A percentile compares a stretch with the other conserved stretches of the same genome.
Conservation (phyloP, 2,329 filamentous ascomycete species). For the Epichloe festucae region DNA sequence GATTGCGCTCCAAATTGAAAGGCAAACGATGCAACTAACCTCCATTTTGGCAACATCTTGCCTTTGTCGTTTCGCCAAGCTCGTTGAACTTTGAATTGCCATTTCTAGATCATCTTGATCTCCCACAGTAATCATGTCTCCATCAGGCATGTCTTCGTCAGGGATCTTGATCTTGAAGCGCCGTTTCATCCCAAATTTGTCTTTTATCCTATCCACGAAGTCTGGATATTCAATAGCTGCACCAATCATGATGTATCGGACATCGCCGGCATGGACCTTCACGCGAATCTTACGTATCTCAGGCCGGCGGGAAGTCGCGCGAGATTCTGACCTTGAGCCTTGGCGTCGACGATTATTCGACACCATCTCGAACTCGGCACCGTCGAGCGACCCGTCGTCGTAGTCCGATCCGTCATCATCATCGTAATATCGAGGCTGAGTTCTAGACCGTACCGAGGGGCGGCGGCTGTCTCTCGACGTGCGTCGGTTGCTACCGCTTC, state of each 20-base stretch:
- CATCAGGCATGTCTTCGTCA: constrained; percentile 62
- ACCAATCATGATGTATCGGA: constrained; percentile 80
- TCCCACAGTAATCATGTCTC: constrained; percentile 93
- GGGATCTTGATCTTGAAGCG: constrained; percentile 81
- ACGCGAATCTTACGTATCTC: constrained; percentile 71
- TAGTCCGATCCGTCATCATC: constrained; percentile 70
- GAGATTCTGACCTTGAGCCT: constrained; percentile 34
- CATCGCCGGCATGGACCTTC: constrained; percentile 87
- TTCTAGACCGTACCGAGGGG: constrained; percentile 17
- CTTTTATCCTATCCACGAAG: constrained; percentile 64
- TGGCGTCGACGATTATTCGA: constrained; percentile 35
- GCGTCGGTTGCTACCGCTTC: constrained; percentile 25
- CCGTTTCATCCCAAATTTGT: constrained; percentile 70
- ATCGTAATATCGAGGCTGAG: constrained; percentile 54
- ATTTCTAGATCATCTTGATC: constrained; percentile 95
- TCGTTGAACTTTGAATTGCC: constrained; percentile 59
- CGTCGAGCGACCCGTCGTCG: constrained; percentile 57
- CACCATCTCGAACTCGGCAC: constrained; percentile 71
- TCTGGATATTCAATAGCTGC: constrained; percentile 61
- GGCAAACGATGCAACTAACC: constrained; percentile 39
- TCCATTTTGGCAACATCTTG: constrained; percentile 88
- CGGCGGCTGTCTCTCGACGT: constrained; percentile 22
- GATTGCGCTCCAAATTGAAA: background rate
- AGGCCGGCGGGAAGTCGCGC: constrained; percentile 44
- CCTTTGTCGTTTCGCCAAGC: constrained; percentile 56